Base-by-base conservation (phyloP, 768 basidiomycete species). In the Fomitopsis serialis region DNA sequence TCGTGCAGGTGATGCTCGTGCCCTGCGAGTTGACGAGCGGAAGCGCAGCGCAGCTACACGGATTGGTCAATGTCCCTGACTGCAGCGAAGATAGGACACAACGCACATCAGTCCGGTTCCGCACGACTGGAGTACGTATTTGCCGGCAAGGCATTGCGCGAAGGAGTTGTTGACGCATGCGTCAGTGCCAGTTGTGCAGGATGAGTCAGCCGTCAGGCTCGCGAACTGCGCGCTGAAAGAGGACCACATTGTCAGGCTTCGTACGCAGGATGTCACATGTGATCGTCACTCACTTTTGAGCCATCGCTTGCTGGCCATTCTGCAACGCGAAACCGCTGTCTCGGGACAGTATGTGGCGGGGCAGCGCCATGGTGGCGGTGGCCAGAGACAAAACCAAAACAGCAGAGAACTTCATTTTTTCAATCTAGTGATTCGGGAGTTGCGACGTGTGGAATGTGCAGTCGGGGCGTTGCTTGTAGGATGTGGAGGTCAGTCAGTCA, bases 111-210 rank as follows among this genome's bases (percentile, higher is more conserved):
- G 45, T 11, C 60, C 63, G 13, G 56, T 42, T 2, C 45, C 61
- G 55, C 71, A 71, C 4, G 57, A 37, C 21, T 53, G 59, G 27
- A 63, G 48, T 45, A 69, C 63, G 48, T 71, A 75, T 48, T 63
- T 58, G 50, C 79, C 80, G 27, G 64, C 67, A 15, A 78, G 79
- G 60, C 84, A 85, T 55, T 80, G 80, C 1, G 82, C 82, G 53
- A 85, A 78, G 32, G 73, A 56, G 35, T 66, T 62, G 55, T 70
- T 64, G 10, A 82, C 64, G 58, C 84, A 86, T 8, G 81, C 79
- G 36, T 74, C 60, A 45, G 76, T 66, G 15, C 74, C 66, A 7
- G 53, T 60, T 37, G 67, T 72, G 69, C 84, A 85, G 9, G 74
- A 7, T 27, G 82, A 79, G 54, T 53, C 47, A 2, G 71, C 61